A percentile compares a stretch with the other conserved stretches of the same genome.
Conservation (phyloP, 495 filamentous ascomycete species). For the Penicillium alfredii region DNA sequence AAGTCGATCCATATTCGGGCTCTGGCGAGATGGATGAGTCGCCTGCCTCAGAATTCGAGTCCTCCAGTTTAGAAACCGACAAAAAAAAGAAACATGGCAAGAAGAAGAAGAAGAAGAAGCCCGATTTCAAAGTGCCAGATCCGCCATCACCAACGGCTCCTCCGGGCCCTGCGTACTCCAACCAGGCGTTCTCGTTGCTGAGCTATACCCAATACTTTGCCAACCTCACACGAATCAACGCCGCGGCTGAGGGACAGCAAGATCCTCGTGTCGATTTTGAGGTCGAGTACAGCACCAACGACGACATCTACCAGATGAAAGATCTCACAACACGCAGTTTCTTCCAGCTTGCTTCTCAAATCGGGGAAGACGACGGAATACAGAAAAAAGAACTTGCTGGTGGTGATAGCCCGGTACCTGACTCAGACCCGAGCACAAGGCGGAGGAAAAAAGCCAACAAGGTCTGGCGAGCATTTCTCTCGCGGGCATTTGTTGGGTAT, state of each 20-base stretch:
- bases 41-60: constrained; percentile 1
- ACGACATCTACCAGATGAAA: constrained; percentile 65
- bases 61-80: constrained; percentile 6
- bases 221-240: constrained; percentile 85
- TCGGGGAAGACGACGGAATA: constrained; percentile 51
- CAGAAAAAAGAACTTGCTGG: constrained; percentile 12
- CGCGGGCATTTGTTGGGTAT: constrained; percentile 73
- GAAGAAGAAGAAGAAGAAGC: constrained; percentile 49
- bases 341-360: constrained; percentile 69
- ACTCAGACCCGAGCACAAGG: constrained; percentile 24
- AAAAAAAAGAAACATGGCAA: constrained; percentile 54
- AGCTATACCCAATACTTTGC: constrained; percentile 88
- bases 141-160: constrained; percentile 65
- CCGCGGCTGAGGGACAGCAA: constrained; percentile 49
- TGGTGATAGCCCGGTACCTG: constrained; percentile 7
- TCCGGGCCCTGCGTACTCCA: constrained; percentile 88
- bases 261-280: constrained; percentile 66
- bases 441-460: constrained; percentile 48
- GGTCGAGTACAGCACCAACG: constrained; percentile 80
- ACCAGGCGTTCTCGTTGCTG: constrained; percentile 69
- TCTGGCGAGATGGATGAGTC: constrained; percentile 1
- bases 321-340: constrained; percentile 84
- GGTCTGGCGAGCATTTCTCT: constrained; percentile 69
- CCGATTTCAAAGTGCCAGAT: constrained; percentile 59
- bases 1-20: constrained; percentile 13